phyloP scores from a whole-genome alignment of 805 yeast genomes.

The Wickerhamiella alocasiicola region DNA sequence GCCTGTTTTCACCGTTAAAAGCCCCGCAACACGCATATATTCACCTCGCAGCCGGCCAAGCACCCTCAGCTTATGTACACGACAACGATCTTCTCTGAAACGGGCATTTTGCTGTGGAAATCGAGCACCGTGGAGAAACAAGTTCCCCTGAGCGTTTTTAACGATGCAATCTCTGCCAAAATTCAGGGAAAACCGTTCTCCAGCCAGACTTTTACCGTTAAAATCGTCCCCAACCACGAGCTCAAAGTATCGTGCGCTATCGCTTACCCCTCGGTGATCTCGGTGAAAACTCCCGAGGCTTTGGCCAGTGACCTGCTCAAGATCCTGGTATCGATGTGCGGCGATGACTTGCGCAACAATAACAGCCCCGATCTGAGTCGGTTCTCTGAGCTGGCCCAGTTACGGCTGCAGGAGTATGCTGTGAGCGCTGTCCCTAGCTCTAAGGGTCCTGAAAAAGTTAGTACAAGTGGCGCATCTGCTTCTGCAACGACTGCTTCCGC shows the following conservation, averaged over 20 bases:
- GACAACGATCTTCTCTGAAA: constrained; percentile 34
- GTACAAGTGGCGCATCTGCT: not conserved
- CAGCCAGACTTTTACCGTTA: constrained; percentile 35
- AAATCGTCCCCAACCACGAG: constrained; percentile 33
- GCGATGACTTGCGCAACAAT: constrained; percentile 15
- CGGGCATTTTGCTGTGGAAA: constrained; percentile 43
- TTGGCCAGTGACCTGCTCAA: constrained; percentile 25
- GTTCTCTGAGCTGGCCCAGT: constrained; percentile 25
- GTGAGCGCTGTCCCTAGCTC: not conserved
- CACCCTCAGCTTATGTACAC: too few relatives aligned
- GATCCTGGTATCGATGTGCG: constrained; percentile 24
- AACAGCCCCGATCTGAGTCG: constrained; percentile 16
- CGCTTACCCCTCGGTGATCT: constrained; percentile 28
- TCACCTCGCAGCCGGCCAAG: too few relatives aligned
- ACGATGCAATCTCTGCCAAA: constrained; percentile 38
- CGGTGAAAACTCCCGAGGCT: constrained; percentile 26
- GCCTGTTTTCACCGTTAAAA: too few relatives aligned
- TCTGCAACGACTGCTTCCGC: not conserved
- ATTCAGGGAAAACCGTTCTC: constrained; percentile 28
- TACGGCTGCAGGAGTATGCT: constrained; percentile 20
- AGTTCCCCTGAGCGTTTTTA: constrained; percentile 33
- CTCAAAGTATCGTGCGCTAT: constrained; percentile 32
- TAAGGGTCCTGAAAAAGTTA: not conserved
- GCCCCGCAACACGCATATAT: too few relatives aligned
- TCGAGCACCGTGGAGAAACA: constrained; percentile 23